phyloP scores from a whole-genome alignment of 2,329 filamentous ascomycete species.

The Aspergillus sp. region DNA sequence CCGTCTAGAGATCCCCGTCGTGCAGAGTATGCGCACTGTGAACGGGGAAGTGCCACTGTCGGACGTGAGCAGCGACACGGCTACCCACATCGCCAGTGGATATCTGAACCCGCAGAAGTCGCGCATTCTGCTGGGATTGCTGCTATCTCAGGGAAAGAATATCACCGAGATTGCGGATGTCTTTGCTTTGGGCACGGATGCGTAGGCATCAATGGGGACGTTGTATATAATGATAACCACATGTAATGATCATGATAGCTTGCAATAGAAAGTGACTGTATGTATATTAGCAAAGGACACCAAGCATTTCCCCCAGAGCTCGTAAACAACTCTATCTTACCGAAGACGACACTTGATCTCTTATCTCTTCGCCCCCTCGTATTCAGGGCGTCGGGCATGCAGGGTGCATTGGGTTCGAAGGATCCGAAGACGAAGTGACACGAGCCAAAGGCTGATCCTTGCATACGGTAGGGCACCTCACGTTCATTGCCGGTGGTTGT shows the following conservation, averaged over 20 bases:
- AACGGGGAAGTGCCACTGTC: conserved; percentile 29
- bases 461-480: too few relatives aligned
- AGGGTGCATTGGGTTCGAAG: background rate
- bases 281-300: background rate
- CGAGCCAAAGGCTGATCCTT: background rate
- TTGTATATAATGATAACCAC: background rate
- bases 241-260: background rate
- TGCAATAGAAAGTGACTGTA: background rate
- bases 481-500: too few relatives aligned
- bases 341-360: too few relatives aligned
- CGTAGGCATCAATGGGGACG: background rate
- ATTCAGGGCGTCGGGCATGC: background rate
- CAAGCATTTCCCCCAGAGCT: too few relatives aligned
- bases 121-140: conserved; percentile 21
- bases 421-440: too few relatives aligned
- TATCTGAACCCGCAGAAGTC: conserved; percentile 23
- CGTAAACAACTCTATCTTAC: too few relatives aligned
- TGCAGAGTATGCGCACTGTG: conserved; percentile 27
- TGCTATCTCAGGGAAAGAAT: conserved; percentile 18
- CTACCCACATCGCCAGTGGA: conserved; percentile 26
- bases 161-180: conserved; percentile 14
- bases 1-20: conserved; percentile 23
- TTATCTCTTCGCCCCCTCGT: background rate
- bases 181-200: conserved; percentile 13
- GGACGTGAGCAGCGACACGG: conserved; percentile 19